Evolutionary conservation across 2,329 filamentous ascomycete genomes (phyloP), one percentile per base, ranked within the genome.

Genomic region (Colletotrichum spaethianum): DNA sequence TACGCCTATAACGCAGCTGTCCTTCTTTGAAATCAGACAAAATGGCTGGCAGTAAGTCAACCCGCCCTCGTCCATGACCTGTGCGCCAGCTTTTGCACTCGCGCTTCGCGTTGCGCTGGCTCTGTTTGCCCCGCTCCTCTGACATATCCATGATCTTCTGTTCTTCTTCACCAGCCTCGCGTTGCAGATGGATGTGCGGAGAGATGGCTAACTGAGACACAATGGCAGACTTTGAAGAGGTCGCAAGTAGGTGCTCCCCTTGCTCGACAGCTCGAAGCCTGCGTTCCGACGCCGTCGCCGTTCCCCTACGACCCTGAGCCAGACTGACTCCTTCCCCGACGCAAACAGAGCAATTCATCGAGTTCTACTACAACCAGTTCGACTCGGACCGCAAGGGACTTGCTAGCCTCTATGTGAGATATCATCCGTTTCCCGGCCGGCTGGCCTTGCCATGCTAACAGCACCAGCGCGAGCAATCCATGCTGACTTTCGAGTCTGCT

Each of bases 341-440:
- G 48, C 44, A 44, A 48, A 56, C 80, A 98, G 95, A 92, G 82
- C 90, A 97, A 85, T 98, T 98, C 84, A 92, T 96, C 76, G 81
- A 92, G 73, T 96, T 93, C 88, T 98, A 98, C 91, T 98, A 98
- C 89, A 87, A 92, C 79, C 92, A 91, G 72, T 98, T 98, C 84
- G 95, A 98, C 82, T 75, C 80, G 73, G 88, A 95, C 83, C 92
- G 95, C 79, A 83, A 84, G 67, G 78, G 81, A 63, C 89, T 98
- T 53, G 84, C 83, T 18, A 79, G 84, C 74, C 94, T 98, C 86
- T 98, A 98, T 87, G 96, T 98, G 90, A 80, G 93, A 44, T 38
- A 9, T 5, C 78, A 67, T 12, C 42, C 28, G n/a, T 18, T 40
- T 18, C 48, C 36, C 53, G 7, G 5, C 40, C 12, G 5, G 11